Evolutionary conservation across 352 stramenopile species (phyloP), one percentile per base, ranked within the genome.

Genomic region (Phytophthora pseudosyringae): DNA sequence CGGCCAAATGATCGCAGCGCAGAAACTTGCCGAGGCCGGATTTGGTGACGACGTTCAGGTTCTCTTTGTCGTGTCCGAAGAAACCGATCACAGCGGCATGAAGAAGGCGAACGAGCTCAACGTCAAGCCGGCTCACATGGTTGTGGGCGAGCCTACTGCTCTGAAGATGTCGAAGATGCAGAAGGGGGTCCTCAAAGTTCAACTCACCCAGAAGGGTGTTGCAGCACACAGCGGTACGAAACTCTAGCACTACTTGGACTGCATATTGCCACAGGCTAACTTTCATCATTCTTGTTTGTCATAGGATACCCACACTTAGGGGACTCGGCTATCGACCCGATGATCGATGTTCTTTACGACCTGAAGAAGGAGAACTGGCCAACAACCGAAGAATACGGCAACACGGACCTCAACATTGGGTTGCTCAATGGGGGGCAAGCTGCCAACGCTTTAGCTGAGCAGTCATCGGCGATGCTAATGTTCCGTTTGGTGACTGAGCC

Each of bases 1-100:
- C 18, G 85, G 83, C 7, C 88, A 96, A 64, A 90, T 96, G 79
- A 78, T 92, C 32, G 88, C 88, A 16, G 78, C 88, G 1, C 80
- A 94, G 59, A 81, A 78, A 25, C 67, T 96, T 12, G 76, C 78
- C 7, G 80, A 89, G 21, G 75, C 64, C 26, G 88, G 88, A 1
- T 66, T 76, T 59, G 77, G 67, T 8, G 62, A 86, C 3, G 86
- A 94, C 31, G 79, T 95, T 18, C 83, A 81, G 1, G 56, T 95
- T 54, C 66, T 96, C 12, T 96, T 93, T 64, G 88, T 96, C 12
- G 88, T 96, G 7, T 96, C 88, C 3, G 88, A 96, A 61, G 88
- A 96, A 68, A 96, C 88, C 0, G 88, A 96, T 40, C 88, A 96
- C 71, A 95, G 86, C 52, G 86, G 88, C 11, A 96, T 96, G 86